These are phyloP conservation scores for Golubevia pallescens DNA, from an alignment of 1,284 basidiomycete genomes.

Conservation along the genomic window DNA sequence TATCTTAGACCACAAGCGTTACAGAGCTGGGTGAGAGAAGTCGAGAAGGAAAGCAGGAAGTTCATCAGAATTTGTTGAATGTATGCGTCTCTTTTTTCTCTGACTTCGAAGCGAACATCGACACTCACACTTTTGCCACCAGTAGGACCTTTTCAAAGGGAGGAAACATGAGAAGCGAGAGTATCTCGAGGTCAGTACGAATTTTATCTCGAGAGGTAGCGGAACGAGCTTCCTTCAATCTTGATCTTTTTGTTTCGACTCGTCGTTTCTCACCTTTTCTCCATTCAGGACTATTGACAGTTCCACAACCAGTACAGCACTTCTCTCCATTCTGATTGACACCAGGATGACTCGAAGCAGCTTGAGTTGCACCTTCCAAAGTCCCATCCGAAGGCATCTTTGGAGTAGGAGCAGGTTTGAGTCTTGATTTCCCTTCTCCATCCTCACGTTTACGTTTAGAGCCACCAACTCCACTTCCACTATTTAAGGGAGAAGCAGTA, in stretches of 20 bases:
- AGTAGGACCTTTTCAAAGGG: slow-evolving; percentile 46
- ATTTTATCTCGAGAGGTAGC: no score
- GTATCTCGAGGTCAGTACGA: no score
- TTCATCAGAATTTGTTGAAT: no score
- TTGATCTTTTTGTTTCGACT: slow-evolving; percentile 79
- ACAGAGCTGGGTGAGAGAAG: slow-evolving; percentile 25
- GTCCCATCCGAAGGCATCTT: not conserved
- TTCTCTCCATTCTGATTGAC: slow-evolving; percentile 67
- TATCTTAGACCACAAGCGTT: slow-evolving; percentile 62
- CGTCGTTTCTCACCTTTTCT: slow-evolving; percentile 71
- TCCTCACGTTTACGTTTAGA: not conserved
- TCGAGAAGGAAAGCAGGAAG: no score
- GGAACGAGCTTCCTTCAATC: not conserved
- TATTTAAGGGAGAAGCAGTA: no score
- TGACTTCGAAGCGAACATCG: no score
- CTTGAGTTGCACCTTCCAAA: not conserved
- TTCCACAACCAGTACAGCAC: slow-evolving; percentile 82
- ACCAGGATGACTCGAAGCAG: not conserved
- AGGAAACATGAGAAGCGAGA: no score
- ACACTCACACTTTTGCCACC: slow-evolving; percentile 51
- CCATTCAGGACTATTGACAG: slow-evolving; percentile 88
- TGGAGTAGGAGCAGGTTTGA: not conserved
- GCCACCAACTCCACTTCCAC: not conserved
- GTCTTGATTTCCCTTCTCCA: not conserved
- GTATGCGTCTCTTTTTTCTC: no score